Base-by-base conservation (phyloP, 202 grass and related monocot genomes). In the Dendrocalamus latiflorus region DNA sequence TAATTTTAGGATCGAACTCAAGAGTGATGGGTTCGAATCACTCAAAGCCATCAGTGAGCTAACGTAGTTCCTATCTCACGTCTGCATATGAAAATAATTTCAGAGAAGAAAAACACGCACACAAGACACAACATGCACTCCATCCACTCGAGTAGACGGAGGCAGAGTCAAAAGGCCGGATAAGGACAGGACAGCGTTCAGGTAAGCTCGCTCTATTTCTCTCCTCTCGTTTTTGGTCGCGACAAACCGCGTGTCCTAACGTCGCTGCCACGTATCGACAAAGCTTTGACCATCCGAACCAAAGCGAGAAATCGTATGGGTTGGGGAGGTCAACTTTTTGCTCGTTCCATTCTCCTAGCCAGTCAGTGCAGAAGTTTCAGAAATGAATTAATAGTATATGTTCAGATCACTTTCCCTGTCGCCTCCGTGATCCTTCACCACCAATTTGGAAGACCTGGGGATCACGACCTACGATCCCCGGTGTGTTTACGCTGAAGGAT, bases 251-350 rank as follows among this genome's bases (percentile, higher is more conserved):
- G 73, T 84, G 74, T 25, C 68, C 38, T 13, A 20, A 36, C 30
- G 83, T 74, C 83, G 74, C 79, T 60, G 83, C 83, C 88, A 86
- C 79, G 79, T 83, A 58, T 83, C 41, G 60, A 83, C 88, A 75
- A 86, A 86, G 25, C 74, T 90, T 83, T 90, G 84, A 79, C 88
- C 74, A 17, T 8, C 16, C 1, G 37, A 21, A 4, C 13, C 20
- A 26, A 42, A 22, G 21, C 54, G 37, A 28, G 36, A 7, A 81
- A 69, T 54, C 5, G 50, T 75, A n/a, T 81, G 50, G 28, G 60
- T 0, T 34, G 1, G 55, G 5, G 41, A 24, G 64, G 85, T 87
- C 78, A 87, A 87, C 65, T 17, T 61, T 0, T 3, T 8, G 1
- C 8, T 87, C 79, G 39, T 66, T 72, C 24, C 62, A 1, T 67